Percentiles rank a stretch among this genome's conserved stretches.
Evolutionary conservation across 108 stramenopile genomes (phyloP).

Genomic region (Cyclotella baltica): DNA sequence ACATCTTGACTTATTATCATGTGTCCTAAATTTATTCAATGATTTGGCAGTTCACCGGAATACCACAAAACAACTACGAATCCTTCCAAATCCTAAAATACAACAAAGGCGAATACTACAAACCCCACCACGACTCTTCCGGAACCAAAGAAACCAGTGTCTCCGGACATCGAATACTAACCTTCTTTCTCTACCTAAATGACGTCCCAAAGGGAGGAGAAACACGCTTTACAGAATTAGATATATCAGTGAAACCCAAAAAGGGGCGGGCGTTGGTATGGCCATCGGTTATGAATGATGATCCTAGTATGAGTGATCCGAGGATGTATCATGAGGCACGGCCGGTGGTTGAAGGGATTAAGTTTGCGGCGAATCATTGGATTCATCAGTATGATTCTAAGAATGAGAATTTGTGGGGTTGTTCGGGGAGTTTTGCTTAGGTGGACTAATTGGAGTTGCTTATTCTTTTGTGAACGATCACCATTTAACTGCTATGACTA

Average conservation of each 20-base stretch:
- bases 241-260: conserved; percentile 48
- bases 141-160: conserved; percentile 22
- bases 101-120: conserved; percentile 61
- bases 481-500: too few relatives aligned
- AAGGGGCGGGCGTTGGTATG: conserved; percentile 60
- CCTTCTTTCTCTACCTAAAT: conserved; percentile 70
- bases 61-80: conserved; percentile 65
- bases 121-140: conserved; percentile 57
- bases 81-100: conserved; percentile 70
- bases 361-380: conserved; percentile 70
- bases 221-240: conserved; percentile 56
- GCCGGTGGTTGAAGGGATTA: conserved; percentile 56
- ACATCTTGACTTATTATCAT: too few relatives aligned
- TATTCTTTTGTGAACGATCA: too few relatives aligned
- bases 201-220: conserved; percentile 72
- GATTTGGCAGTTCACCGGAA: conserved; percentile 42
- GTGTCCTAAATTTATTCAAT: neutral
- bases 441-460: too few relatives aligned
- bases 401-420: conserved; percentile 59
- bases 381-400: conserved; percentile 65
- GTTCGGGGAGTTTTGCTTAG: conserved; percentile 50
- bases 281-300: conserved; percentile 62
- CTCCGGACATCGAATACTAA: conserved; percentile 68
- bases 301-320: conserved; percentile 50
- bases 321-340: conserved; percentile 63